Conservation (phyloP, 1,139 yeast genomes). For the Hansenula anomala region DNA sequence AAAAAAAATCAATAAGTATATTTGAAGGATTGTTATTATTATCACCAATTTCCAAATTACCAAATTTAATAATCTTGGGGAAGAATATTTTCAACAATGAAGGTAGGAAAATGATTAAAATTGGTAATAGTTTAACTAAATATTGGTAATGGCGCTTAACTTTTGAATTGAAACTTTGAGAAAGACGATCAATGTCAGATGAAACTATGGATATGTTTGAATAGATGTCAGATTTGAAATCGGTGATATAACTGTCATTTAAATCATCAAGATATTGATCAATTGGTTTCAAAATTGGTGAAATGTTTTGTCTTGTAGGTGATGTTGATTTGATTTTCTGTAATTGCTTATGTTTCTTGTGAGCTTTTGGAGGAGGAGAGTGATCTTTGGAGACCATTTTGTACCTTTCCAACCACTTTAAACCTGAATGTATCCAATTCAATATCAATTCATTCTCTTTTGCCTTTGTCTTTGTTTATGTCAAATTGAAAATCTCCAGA, state of each 20-base stretch:
- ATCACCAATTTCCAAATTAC: constrained; percentile 12
- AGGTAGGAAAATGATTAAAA: constrained; percentile 1
- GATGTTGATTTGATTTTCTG: too few species aligned
- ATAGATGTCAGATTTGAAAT: neutral
- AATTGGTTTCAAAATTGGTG: constrained; percentile 1
- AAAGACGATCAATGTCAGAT: neutral
- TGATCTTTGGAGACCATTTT: neutral
- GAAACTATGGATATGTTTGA: too few species aligned
- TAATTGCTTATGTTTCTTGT: neutral
- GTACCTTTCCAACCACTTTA: too few species aligned
- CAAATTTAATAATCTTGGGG: constrained; percentile 11
- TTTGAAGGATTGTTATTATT: constrained; percentile 7
- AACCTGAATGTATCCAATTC: too few species aligned
- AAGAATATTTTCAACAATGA: constrained; percentile 10
- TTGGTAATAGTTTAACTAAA: constrained; percentile 1
- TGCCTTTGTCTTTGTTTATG: neutral
- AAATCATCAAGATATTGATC: neutral
- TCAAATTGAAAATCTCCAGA: too few species aligned
- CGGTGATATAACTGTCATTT: neutral
- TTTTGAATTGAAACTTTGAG: neutral
- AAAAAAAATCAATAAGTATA: constrained; percentile 11
- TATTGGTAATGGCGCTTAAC: neutral
- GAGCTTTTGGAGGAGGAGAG: neutral
- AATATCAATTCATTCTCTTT: too few species aligned
- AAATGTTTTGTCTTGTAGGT: neutral